Base-by-base conservation (phyloP, 257 asterid species). In the Ocimum tenuiflorum region DNA sequence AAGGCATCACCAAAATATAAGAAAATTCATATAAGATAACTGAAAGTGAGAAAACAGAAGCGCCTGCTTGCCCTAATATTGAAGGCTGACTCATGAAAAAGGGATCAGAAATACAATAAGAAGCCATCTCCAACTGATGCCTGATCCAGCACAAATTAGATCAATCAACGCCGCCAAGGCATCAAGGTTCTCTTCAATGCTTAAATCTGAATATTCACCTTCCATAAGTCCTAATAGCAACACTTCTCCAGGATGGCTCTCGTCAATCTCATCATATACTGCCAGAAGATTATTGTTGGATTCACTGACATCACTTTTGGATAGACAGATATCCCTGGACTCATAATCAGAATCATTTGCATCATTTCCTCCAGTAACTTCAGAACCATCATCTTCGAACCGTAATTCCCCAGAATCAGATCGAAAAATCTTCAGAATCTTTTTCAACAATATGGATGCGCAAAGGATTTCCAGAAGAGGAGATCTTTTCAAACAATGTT, bases 151-250 rank as follows among this genome's bases (percentile, higher is more conserved):
- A 68, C 70, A 71, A 62, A 90, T 81, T 69, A 94, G 91, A 83
- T 86, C 97, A 76, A 88, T 76, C 78, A 94, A 79, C 4, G 95
- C 86, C 9, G 65, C 63, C 68, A 94, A 77, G 46, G 88, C 85
- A 70, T 67, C 78, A 78, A 94, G 86, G 81, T 88, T 94, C 88
- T 90, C 97, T 65, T 85, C 95, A 60, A 85, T 78, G 82, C 87
- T 83, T 72, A 94, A 84, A 80, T 86, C 95, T 71, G 97, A 83
- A 86, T 94, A 90, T 79, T 88, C 99, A 67, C 99, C 86, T 79
- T 94, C 99, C 95, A 85, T 83, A 45, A 94, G 83, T 70, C 96
- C 97, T 69, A 88, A 74, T 77, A 86, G 62, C 99, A 97, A 94
- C 48, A 73, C 84, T 81, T 94, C 97, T 75, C 96, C 99, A 35